phyloP scores from a whole-genome alignment of 179 eudicot species.

The Spergularia azorica region DNA sequence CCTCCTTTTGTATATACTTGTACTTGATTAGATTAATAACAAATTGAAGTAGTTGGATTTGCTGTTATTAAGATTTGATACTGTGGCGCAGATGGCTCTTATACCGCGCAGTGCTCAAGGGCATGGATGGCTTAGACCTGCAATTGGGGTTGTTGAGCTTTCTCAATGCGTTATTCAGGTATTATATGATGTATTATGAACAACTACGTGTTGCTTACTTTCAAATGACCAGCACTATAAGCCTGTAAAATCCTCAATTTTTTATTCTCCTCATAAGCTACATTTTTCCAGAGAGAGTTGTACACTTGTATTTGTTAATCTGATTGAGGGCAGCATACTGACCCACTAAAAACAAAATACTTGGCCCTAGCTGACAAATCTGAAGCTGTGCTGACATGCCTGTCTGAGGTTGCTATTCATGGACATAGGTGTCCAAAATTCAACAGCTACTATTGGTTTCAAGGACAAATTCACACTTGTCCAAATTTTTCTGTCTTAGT shows the following conservation, averaged over 20 bases:
- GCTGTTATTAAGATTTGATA: constrained; percentile 9
- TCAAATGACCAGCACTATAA: background rate
- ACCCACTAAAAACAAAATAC: background rate
- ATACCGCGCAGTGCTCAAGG: constrained; percentile 81
- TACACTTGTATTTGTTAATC: background rate
- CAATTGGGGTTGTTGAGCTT: constrained; percentile 89
- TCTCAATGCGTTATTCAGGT: constrained; percentile 94
- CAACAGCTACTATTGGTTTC: too few species aligned
- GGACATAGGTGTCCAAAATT: too few species aligned
- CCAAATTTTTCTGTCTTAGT: too few species aligned
- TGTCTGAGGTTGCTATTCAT: too few species aligned
- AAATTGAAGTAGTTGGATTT: background rate
- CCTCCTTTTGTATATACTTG: background rate
- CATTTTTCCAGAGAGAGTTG: background rate
- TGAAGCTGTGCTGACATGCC: too few species aligned
- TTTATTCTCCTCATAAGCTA: background rate
- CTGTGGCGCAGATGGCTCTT: constrained; percentile 71
- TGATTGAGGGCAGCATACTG: background rate
- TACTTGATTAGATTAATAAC: background rate
- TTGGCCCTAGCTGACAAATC: too few species aligned
- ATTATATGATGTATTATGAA: constrained; percentile 11
- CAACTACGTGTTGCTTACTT: background rate
- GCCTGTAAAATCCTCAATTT: background rate
- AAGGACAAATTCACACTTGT: too few species aligned
- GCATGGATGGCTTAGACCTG: constrained; percentile 98